phyloP scores from a whole-genome alignment of 2,329 filamentous ascomycete species.

The Fusarium robinianum region DNA sequence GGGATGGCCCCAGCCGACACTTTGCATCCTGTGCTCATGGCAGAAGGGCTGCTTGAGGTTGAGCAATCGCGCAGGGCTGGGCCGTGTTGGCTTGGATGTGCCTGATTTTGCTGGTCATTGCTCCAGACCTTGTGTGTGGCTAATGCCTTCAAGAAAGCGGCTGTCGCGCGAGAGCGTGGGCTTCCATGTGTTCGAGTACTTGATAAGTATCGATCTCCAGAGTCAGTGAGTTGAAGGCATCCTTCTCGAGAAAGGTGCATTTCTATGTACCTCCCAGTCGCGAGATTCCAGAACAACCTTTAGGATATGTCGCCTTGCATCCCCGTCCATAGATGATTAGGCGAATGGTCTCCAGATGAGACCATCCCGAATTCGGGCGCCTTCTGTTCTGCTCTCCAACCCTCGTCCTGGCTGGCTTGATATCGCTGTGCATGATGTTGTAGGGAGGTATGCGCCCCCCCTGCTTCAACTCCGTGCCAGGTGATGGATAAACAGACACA shows the following conservation, averaged over 20 bases:
- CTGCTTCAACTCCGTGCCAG: too few relatives aligned
- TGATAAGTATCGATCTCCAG: too few relatives aligned
- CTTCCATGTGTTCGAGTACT: too few relatives aligned
- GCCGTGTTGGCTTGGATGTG: too few relatives aligned
- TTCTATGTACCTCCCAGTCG: conserved; percentile 27
- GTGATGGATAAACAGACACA: too few relatives aligned
- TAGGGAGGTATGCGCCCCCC: too few relatives aligned
- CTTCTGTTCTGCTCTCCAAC: neutral
- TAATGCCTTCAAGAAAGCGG: conserved; percentile 14
- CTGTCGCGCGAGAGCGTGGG: conserved; percentile 11
- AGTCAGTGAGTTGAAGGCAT: conserved; percentile 23
- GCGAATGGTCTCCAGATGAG: conserved; percentile 9
- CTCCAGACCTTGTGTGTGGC: too few relatives aligned
- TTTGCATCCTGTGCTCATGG: conserved; percentile 14
- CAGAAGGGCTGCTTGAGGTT: conserved; percentile 8
- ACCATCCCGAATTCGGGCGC: conserved; percentile 13
- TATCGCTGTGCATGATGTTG: neutral
- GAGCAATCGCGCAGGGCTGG: too few relatives aligned
- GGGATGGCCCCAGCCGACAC: conserved; percentile 17
- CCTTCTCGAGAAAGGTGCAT: conserved; percentile 21
- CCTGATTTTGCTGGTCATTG: too few relatives aligned
- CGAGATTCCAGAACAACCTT: conserved; percentile 20
- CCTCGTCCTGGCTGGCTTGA: conserved; percentile 4
- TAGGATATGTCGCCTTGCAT: conserved; percentile 11
- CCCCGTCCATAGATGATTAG: too few relatives aligned